Conservation (phyloP, 495 filamentous ascomycete genomes). For the Viridothelium virens region DNA sequence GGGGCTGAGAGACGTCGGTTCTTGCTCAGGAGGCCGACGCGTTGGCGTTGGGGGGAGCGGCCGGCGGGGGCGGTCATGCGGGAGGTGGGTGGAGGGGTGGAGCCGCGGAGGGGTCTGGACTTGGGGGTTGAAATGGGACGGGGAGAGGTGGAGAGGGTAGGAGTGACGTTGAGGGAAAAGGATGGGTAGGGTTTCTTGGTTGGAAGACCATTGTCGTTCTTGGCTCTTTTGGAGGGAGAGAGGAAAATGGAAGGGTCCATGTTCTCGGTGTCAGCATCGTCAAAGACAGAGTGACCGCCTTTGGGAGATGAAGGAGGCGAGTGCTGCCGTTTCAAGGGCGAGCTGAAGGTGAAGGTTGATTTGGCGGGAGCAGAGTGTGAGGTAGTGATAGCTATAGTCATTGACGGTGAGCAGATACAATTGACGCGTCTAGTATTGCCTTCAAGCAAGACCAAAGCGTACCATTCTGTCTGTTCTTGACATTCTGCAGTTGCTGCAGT, state of each 20-base stretch:
- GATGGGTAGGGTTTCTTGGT: constrained; percentile 24
- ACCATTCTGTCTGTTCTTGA: constrained; percentile 54
- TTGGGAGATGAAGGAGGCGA: not conserved
- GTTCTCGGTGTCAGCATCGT: constrained; percentile 66
- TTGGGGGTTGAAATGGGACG: constrained; percentile 32
- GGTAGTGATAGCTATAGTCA: constrained; percentile 13
- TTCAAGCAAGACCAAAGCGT: constrained; percentile 21
- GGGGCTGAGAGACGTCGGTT: constrained; percentile 49
- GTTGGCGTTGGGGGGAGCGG: constrained; percentile 54
- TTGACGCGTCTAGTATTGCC: not conserved
- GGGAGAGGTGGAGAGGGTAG: constrained; percentile 28
- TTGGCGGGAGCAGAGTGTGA: constrained; percentile 25
- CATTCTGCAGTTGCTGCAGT: constrained; percentile 43
- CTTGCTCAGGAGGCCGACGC: constrained; percentile 51
- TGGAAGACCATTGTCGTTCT: constrained; percentile 47
- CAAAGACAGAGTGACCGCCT: constrained; percentile 25
- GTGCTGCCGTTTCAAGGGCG: constrained; percentile 25
- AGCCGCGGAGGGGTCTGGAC: constrained; percentile 35
- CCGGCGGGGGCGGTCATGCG: constrained; percentile 46
- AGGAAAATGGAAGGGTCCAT: constrained; percentile 61
- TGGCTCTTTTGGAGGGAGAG: constrained; percentile 55
- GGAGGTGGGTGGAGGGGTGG: constrained; percentile 35
- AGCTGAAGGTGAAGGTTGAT: constrained; percentile 28
- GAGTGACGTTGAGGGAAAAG: constrained; percentile 25
- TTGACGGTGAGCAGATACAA: constrained; percentile 2